Base-by-base conservation (phyloP, 768 basidiomycete species). In the Mycena indigotica region DNA sequence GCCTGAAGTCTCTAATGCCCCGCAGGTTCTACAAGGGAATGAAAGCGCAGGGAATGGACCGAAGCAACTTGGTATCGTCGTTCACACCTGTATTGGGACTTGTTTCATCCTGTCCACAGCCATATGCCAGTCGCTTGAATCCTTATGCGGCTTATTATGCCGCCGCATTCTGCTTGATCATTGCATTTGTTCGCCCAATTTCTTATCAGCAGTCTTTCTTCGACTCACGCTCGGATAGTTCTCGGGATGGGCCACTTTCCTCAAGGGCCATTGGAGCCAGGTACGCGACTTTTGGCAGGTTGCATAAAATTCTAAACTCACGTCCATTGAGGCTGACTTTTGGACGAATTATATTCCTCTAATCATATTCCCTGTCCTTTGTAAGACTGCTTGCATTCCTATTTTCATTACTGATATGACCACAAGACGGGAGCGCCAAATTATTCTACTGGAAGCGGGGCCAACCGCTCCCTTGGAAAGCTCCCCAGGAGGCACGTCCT, bases 301-400 rank as follows among this genome's bases (percentile, higher is more conserved):
- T 32, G 15, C 15, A 13, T 26, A 21, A 38, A 8, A 38, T 46
- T 19, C 26, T 19, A n/a, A n/a, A 4, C 19, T 38, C 30, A 3
- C 28, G 50, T 39, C 19, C 19, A 35, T 8, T 39, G 0, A 88
- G 85, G 91, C 67, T 69, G 25, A 71, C n/a, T 95, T 96, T 65
- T 79, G 95, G 53, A 93, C 93, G 23, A 92, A 84, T 70, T 97
- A 95, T 71, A 68, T 94, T 41, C 90, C 88, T 21, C 69, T 85
- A 4, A 61, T 67, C n/a, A 52, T 87, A 28, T 93, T 94, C 84
- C 91, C 92, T 19, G 52, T 94, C 50, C 67, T 96, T 32, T 96
- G 90, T 71, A 6, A 4, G 46, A 17, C 32, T 26, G 24, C 28
- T 28, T 8, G 12, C 5, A 26, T 26, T 6, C 25, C 23, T 4